These are phyloP conservation scores for Camellia japonica DNA, from an alignment of 148 eudicot genomes.

Conservation along the genomic window DNA sequence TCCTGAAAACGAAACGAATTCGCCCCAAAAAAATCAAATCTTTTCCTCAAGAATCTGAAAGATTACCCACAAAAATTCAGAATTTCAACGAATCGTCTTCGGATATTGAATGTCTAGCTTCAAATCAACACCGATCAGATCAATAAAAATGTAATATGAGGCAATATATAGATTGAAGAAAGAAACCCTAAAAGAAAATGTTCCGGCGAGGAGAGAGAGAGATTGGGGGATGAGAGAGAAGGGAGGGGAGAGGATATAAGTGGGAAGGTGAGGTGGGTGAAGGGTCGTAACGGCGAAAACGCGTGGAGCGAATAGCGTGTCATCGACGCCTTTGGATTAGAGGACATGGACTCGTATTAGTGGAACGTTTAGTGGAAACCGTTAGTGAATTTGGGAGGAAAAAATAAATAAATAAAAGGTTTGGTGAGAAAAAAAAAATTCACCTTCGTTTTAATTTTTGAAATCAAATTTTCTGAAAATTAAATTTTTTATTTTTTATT, in stretches of 20 bases:
- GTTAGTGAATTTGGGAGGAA: no score
- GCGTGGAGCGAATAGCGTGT: slow-evolving; percentile 5
- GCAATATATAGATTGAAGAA: not conserved
- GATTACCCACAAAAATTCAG: not conserved
- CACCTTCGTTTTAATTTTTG: no score
- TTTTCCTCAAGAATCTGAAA: not conserved
- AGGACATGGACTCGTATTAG: not conserved
- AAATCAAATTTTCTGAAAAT: no score
- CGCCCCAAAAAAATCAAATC: not conserved
- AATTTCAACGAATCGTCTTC: not conserved
- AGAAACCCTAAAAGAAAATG: not conserved
- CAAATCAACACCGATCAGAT: not conserved
- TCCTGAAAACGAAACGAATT: not conserved
- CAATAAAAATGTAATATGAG: not conserved
- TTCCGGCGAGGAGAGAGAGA: slow-evolving; percentile 7
- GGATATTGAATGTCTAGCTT: not conserved
- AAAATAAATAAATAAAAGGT: no score
- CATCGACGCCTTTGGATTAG: not conserved
- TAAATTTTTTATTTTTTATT: no score
- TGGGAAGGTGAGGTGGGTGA: not conserved
- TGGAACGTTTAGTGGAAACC: no score
- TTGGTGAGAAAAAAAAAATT: no score
- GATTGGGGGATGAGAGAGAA: not conserved
- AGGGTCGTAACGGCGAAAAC: slow-evolving; percentile 18
- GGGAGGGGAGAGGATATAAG: not conserved